Conservation (phyloP, 1,284 basidiomycete species). For the Moniliophthora roreri region DNA sequence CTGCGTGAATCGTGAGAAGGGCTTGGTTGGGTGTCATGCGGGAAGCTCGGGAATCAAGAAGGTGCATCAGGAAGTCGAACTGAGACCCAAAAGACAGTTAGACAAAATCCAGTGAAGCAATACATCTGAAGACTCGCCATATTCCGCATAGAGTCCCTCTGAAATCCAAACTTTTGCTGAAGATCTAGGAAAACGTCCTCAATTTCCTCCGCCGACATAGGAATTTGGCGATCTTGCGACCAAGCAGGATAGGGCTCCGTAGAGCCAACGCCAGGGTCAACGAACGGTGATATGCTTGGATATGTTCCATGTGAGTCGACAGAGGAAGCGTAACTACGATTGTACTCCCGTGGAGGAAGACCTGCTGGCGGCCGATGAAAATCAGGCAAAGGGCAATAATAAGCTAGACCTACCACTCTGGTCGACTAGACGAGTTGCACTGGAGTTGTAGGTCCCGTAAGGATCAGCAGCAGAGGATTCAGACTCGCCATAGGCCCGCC, state of each 20-base stretch:
- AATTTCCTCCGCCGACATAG: constrained; percentile 97
- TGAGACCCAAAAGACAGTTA: constrained; percentile 25
- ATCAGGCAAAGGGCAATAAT: constrained; percentile 3
- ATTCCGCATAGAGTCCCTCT: constrained; percentile 89
- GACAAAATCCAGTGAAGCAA: constrained; percentile 5
- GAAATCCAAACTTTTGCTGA: constrained; percentile 99
- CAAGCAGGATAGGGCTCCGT: constrained; percentile 92
- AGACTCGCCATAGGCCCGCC: constrained; percentile 40
- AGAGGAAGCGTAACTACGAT: constrained; percentile 52
- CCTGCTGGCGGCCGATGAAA: constrained; percentile 15
- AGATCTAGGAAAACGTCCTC: constrained; percentile 99
- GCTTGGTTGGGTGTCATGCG: constrained; percentile 98
- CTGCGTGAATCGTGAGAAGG: constrained; percentile 92
- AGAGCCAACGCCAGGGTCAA: constrained; percentile 54
- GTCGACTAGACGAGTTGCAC: constrained; percentile 56
- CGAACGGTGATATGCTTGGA: constrained; percentile 55
- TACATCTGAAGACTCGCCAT: constrained; percentile 63
- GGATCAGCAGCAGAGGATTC: constrained; percentile 55
- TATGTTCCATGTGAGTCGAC: constrained; percentile 58
- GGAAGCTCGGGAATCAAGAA: constrained; percentile 94
- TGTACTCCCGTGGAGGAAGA: constrained; percentile 12
- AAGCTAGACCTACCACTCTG: constrained; percentile 27
- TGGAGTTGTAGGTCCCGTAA: constrained; percentile 53
- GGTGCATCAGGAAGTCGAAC: constrained; percentile 99
- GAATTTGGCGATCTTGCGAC: constrained; percentile 91